A percentile compares a stretch with the other conserved stretches of the same genome.
phyloP scores from a whole-genome alignment of 495 filamentous ascomycete species.

The Saxophila tyrrhenica region DNA sequence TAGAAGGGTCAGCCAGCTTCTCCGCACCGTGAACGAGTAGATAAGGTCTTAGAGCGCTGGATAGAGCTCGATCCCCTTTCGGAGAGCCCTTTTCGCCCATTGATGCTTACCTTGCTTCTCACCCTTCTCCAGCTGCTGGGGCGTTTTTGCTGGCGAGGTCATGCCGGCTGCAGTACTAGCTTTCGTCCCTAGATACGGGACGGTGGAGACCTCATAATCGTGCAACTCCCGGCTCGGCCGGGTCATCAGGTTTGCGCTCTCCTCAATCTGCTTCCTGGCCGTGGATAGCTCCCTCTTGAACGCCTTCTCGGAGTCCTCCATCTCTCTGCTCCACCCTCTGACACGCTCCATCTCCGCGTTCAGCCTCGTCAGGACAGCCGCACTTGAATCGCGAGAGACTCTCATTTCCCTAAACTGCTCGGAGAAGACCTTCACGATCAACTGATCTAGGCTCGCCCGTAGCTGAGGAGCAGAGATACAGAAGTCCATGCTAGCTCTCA shows the following conservation, averaged over 20 bases:
- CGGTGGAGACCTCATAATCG: conserved; percentile 77
- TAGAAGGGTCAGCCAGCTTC: too few species aligned
- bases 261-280: conserved; percentile 74
- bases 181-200: conserved; percentile 68
- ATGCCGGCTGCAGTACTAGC: conserved; percentile 48
- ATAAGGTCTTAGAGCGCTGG: too few species aligned
- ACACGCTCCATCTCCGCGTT: conserved; percentile 77
- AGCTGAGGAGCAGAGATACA: conserved; percentile 76
- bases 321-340: conserved; percentile 80
- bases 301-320: conserved; percentile 69
- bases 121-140: conserved; percentile 24
- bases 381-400: conserved; percentile 47
- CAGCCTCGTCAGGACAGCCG: conserved; percentile 48
- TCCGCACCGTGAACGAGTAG: too few species aligned
- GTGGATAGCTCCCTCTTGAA: conserved; percentile 69
- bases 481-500: conserved; percentile 88
- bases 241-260: conserved; percentile 53
- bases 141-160: conserved; percentile 32
- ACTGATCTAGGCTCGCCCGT: conserved; percentile 64
- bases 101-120: conserved; percentile 94
- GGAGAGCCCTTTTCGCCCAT: too few species aligned
- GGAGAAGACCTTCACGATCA: conserved; percentile 72
- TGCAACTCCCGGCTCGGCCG: conserved; percentile 85
- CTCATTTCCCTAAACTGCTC: conserved; percentile 83
- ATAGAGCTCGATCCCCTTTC: too few species aligned